phyloP scores from a whole-genome alignment of 2,329 filamentous ascomycete species.

The Epichloe uncinata region DNA sequence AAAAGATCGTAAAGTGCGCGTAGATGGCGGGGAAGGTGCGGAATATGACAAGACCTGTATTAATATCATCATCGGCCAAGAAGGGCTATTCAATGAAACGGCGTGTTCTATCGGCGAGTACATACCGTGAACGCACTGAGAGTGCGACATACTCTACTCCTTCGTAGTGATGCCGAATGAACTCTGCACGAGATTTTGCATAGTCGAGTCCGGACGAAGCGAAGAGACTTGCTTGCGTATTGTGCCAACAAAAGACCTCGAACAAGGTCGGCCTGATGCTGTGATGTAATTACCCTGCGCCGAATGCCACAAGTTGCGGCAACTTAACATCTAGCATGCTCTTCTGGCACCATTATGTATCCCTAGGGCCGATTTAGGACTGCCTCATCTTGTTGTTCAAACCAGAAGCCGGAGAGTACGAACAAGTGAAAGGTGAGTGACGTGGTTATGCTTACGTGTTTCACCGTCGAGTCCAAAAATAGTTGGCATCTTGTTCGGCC shows the following conservation, averaged over 20 bases:
- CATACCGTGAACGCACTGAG: neutral
- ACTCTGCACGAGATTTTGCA: no score
- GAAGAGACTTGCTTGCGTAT: neutral
- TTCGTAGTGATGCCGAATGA: neutral
- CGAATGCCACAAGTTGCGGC: neutral
- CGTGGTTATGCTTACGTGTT: no score
- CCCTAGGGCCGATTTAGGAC: no score
- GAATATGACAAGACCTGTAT: slow-evolving; percentile 19
- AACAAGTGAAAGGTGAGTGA: no score
- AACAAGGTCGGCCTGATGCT: neutral
- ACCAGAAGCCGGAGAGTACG: no score
- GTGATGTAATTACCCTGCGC: neutral
- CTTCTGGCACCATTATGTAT: no score
- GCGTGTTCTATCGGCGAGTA: neutral
- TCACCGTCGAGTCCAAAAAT: no score
- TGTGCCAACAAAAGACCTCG: no score
- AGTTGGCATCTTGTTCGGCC: no score
- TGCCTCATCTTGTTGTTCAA: no score
- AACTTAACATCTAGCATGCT: neutral
- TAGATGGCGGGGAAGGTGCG: slow-evolving; percentile 16
- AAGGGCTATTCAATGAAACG: neutral
- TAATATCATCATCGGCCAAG: slow-evolving; percentile 15
- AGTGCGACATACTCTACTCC: neutral
- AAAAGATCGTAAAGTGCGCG: slow-evolving; percentile 52
- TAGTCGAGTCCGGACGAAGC: neutral